Percentiles rank a stretch among this genome's conserved stretches.
phyloP scores from a whole-genome alignment of 352 stramenopile species.

The Pythium oligandrum region DNA sequence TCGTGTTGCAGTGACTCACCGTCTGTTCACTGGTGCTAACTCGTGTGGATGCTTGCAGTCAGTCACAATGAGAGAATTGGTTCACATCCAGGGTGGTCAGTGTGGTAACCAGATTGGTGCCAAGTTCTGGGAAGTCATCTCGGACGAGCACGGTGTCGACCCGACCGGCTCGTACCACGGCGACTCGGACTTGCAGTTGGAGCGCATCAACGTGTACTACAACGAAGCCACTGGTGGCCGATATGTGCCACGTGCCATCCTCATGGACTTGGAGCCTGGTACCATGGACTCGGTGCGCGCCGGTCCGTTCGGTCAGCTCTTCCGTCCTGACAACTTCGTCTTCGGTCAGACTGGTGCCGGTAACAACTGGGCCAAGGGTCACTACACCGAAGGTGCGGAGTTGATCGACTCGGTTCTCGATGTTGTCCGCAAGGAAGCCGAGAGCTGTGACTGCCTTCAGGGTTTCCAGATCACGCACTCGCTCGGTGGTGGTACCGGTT shows the following conservation, averaged over 20 bases:
- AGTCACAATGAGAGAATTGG: slow-evolving; percentile 92
- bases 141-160: slow-evolving; percentile 94
- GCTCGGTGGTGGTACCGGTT: slow-evolving; percentile 98
- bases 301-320: slow-evolving; percentile 95
- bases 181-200: slow-evolving; percentile 95
- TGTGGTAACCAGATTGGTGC: slow-evolving; percentile 99
- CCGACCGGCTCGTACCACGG: slow-evolving; percentile 91
- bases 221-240: slow-evolving; percentile 96
- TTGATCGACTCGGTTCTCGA: slow-evolving; percentile 98
- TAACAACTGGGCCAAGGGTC: slow-evolving; percentile 99
- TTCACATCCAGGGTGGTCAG: slow-evolving; percentile 98
- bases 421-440: slow-evolving; percentile 97
- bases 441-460: slow-evolving; percentile 98
- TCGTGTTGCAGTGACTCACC: neutral
- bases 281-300: slow-evolving; percentile 99
- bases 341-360: slow-evolving; percentile 97
- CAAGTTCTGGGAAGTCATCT: slow-evolving; percentile 98
- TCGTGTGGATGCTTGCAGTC: slow-evolving; percentile 20
- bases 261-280: slow-evolving; percentile 98
- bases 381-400: slow-evolving; percentile 99
- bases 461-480: slow-evolving; percentile 99
- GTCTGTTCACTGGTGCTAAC: too few relatives aligned
- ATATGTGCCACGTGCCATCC: slow-evolving; percentile 97
- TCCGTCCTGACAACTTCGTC: slow-evolving; percentile 99
- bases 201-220: slow-evolving; percentile 99